Evolutionary conservation across 345 rosid species (phyloP), one percentile per base, ranked within the genome.

Genomic region (Linum trigynum): DNA sequence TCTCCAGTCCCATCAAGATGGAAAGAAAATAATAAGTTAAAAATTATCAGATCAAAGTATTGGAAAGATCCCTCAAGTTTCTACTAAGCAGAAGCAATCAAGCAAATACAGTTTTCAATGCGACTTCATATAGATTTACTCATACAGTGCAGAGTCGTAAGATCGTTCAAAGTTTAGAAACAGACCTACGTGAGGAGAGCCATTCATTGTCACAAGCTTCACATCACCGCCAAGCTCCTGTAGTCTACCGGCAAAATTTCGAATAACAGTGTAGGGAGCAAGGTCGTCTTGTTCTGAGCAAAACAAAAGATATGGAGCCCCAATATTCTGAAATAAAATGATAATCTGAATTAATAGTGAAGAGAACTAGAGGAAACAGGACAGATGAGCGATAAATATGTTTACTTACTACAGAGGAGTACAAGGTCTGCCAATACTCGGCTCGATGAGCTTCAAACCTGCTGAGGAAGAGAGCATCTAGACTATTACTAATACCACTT

Each of bases 101-200:
- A 41, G 45, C 45, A 41, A 41, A 8, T 41, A 41, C 45, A 41
- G 6, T 41, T 41, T 41, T 41, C 6, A 41, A 4, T 0, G 45
- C 6, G 9, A 41, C 45, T 8, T 41, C 9, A 41, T 41, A 41
- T 41, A 41, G 45, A 48, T 9, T 1, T 48, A 9, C 14, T 9
- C 53, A 48, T 5, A 6, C 53, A 9, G 14, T 48, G 53, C 53
- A 48, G 53, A 48, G 14, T 48, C 53, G 14, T 12, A 48, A 3
- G 53, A 48, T 48, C 14, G 9, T 3, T 48, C 14, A 3, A 62
- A 56, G 66, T 64, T 68, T 50, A 62, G 74, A 57, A 68, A 75
- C 95, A 71, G 65, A 90, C 98, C 97, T 80, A 86, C 89, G 56
- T 92, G 98, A 75, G 98, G 87, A 15, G 98, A 90, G 66, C 81